Evolutionary conservation across 2,329 filamentous ascomycete species (phyloP), one percentile per base, ranked within the genome.

Genomic region (Fusarium avenaceum): DNA sequence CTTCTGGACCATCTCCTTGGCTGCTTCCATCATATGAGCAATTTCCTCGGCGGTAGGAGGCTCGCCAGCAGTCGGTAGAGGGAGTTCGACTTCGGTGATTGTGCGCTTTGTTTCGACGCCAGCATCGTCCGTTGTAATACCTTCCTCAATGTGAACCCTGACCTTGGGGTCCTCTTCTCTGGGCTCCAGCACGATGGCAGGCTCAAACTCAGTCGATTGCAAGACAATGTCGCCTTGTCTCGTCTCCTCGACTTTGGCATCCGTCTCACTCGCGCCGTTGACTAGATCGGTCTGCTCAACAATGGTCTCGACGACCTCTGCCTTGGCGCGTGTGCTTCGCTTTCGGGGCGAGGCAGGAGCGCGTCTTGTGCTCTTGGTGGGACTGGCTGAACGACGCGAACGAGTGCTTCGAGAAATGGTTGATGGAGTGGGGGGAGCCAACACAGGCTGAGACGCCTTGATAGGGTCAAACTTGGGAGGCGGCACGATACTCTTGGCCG

Each of bases 1-100:
- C 63, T 89, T 89, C 65, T 91, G 87, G 7, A 97, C 94, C 92
- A 97, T 97, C 71, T 90, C 88, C 81, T 91, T 93, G 32, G 96
- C 96, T 74, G 93, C 89, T 28, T 90, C 90, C 61, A 98, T 90
- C 91, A 97, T 94, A 56, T 90, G 87, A 58, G 91, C 86, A 2
- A 94, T 90, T 73, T 96, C 92, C 67, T 94, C 91, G 0, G 92
- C 89, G 14, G 89, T 87, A 0, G 92, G 90, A 10, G 94, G 85
- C 63, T 92, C 88, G 53, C 86, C 87, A 11, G 88, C 84, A 6
- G 74, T 77, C 9, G 78, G 74, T 24, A 87, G 71, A 15, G 94
- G 92, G 75, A 96, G 85, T 68, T 96, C 91, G 13, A 96, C 84
- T 65, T 91, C 90, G 48, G 95, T 89, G 46, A 89, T 89, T 8